phyloP scores from a whole-genome alignment of 768 basidiomycete species.

The Agaricus blazei region DNA sequence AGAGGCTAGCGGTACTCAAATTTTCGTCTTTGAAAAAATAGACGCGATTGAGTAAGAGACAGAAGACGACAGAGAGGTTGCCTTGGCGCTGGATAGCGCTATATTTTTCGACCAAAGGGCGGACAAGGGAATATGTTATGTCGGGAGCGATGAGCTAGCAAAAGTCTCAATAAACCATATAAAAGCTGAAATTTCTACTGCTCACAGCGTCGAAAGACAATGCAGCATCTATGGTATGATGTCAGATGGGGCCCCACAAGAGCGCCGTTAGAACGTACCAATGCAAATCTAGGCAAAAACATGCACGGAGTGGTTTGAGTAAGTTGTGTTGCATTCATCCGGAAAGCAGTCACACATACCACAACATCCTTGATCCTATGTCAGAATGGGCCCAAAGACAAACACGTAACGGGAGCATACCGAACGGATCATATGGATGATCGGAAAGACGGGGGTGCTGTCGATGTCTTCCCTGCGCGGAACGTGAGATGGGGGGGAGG shows the following conservation, averaged over 20 bases:
- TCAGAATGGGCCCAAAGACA: constrained; percentile 9
- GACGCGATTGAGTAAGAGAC: constrained; percentile 81
- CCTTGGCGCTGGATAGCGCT: constrained; percentile 59
- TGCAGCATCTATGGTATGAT: constrained; percentile 61
- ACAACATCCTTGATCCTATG: constrained; percentile 48
- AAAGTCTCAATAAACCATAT: neutral
- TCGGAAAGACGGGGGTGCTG: constrained; percentile 64
- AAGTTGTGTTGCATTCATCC: neutral
- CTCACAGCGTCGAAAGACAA: constrained; percentile 75
- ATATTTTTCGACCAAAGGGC: constrained; percentile 87
- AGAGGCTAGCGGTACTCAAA: constrained; percentile 64
- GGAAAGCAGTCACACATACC: constrained; percentile 28
- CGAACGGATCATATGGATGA: constrained; percentile 72
- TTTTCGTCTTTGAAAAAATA: constrained; percentile 80
- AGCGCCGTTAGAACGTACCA: constrained; percentile 34
- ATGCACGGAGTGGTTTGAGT: neutral
- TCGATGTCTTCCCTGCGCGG: constrained; percentile 45
- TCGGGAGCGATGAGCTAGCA: constrained; percentile 76
- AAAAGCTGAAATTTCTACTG: constrained; percentile 5
- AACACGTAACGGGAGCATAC: constrained; percentile 30
- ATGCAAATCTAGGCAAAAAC: constrained; percentile 38
- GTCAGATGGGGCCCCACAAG: constrained; percentile 1
- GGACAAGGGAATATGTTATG: constrained; percentile 84
- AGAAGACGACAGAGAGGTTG: constrained; percentile 85
- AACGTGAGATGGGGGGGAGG: constrained; percentile 1